phyloP scores from a whole-genome alignment of 306 rosid genomes.

The Pueraria montana region DNA sequence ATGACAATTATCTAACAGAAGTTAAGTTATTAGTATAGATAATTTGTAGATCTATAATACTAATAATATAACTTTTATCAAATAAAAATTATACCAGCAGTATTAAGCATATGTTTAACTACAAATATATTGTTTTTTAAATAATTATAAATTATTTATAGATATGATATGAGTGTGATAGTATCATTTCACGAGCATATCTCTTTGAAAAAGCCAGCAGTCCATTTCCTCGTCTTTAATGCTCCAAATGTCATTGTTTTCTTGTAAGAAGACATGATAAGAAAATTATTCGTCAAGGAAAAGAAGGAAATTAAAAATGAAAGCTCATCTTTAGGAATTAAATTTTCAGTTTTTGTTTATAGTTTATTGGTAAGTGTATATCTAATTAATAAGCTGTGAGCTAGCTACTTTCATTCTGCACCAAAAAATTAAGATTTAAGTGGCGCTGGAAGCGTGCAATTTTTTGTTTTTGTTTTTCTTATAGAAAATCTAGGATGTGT shows the following conservation, averaged over 20 bases:
- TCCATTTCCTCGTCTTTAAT: not conserved
- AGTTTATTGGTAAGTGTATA: not conserved
- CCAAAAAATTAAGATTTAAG: no score
- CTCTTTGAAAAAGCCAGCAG: not conserved
- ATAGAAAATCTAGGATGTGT: no score
- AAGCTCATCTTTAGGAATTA: not conserved
- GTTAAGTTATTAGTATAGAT: not conserved
- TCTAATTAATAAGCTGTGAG: no score
- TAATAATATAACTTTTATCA: not conserved
- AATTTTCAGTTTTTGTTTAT: not conserved
- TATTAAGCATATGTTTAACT: not conserved
- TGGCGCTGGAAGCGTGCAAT: no score
- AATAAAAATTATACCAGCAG: not conserved
- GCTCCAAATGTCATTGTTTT: not conserved
- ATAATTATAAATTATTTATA: not conserved
- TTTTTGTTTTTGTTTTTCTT: no score
- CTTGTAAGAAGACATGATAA: not conserved
- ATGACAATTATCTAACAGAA: not conserved
- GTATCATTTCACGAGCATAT: not conserved
- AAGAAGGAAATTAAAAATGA: slow-evolving; percentile 5
- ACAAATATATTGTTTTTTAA: not conserved
- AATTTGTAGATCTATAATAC: not conserved
- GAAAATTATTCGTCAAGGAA: not conserved
- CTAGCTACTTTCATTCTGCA: no score
- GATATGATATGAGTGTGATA: not conserved